Conservation (phyloP, 768 basidiomycete species). For the Xerocomus spinulosus region DNA sequence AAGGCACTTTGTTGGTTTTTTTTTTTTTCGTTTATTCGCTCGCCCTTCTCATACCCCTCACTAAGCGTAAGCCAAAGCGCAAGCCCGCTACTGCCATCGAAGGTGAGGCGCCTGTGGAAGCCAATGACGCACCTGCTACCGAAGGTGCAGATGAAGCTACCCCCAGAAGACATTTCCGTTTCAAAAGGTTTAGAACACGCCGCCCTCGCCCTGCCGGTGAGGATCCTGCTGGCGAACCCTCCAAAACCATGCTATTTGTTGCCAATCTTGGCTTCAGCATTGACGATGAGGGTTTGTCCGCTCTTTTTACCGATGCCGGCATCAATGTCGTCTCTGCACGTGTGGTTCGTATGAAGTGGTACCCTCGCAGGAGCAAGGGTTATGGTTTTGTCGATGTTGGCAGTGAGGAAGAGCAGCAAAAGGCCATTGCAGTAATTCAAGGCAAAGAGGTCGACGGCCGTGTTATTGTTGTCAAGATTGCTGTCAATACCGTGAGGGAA, state of each 20-base stretch:
- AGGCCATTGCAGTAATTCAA: slow-evolving; percentile 82
- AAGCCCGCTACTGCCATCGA: slow-evolving; percentile 33
- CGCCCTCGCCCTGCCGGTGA: slow-evolving; percentile 69
- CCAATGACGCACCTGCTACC: slow-evolving; percentile 30
- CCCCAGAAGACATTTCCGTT: slow-evolving; percentile 41
- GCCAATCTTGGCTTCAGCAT: slow-evolving; percentile 97
- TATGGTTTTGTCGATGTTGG: slow-evolving; percentile 98
- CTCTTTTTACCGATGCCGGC: slow-evolving; percentile 83
- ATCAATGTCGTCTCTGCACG: slow-evolving; percentile 82
- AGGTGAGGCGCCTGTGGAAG: slow-evolving; percentile 27
- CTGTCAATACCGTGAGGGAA: slow-evolving; percentile 75
- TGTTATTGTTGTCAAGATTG: slow-evolving; percentile 89
- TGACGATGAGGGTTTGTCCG: slow-evolving; percentile 74
- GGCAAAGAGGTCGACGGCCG: slow-evolving; percentile 87
- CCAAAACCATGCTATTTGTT: slow-evolving; percentile 88
- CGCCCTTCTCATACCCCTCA: slow-evolving; percentile 8
- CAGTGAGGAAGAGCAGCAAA: slow-evolving; percentile 81
- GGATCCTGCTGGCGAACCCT: slow-evolving; percentile 83
- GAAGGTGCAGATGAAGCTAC: slow-evolving; percentile 38
- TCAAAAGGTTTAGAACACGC: slow-evolving; percentile 59
- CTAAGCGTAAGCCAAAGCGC: slow-evolving; percentile 53
- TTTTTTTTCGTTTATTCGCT: not conserved
- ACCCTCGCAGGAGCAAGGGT: slow-evolving; percentile 86
- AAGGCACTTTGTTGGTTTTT: slow-evolving; percentile 48
- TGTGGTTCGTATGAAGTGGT: slow-evolving; percentile 81